phyloP scores from a whole-genome alignment of 2,329 filamentous ascomycete genomes.

The Colletotrichum trifolii region DNA sequence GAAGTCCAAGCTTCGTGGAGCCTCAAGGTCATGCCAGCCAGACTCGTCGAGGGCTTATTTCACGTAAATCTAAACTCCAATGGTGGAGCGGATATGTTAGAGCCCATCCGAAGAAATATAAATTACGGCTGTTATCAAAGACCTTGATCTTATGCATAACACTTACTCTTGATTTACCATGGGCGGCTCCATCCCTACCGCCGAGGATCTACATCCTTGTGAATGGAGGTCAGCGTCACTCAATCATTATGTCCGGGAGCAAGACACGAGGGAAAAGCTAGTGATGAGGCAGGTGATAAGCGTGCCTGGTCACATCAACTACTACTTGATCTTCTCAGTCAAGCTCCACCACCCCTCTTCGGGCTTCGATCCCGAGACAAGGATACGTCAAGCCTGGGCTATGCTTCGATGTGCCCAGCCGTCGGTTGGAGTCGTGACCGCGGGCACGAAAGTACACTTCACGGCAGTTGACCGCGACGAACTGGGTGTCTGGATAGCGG shows the following conservation, averaged over 20 bases:
- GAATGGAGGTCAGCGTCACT: background rate
- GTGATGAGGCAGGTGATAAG: constrained; percentile 3
- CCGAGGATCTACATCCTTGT: constrained; percentile 1
- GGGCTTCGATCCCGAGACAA: background rate
- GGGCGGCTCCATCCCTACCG: no score
- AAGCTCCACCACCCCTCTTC: constrained; percentile 1
- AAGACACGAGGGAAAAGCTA: constrained; percentile 18
- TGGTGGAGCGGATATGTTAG: no score
- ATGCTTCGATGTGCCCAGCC: constrained; percentile 13
- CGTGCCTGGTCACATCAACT: constrained; percentile 11
- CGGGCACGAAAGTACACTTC: background rate
- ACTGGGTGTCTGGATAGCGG: background rate
- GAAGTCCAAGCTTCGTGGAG: no score
- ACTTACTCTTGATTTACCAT: no score
- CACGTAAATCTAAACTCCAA: no score
- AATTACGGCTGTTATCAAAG: no score
- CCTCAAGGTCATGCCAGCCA: no score
- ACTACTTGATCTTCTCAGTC: background rate
- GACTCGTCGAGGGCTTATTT: no score
- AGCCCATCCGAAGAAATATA: no score
- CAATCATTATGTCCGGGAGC: background rate
- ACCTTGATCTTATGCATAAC: no score
- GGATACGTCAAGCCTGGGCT: constrained; percentile 11
- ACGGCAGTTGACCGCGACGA: background rate
- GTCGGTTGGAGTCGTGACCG: constrained; percentile 2